Conservation (phyloP, 306 rosid genomes). For the Cucumis melo region DNA sequence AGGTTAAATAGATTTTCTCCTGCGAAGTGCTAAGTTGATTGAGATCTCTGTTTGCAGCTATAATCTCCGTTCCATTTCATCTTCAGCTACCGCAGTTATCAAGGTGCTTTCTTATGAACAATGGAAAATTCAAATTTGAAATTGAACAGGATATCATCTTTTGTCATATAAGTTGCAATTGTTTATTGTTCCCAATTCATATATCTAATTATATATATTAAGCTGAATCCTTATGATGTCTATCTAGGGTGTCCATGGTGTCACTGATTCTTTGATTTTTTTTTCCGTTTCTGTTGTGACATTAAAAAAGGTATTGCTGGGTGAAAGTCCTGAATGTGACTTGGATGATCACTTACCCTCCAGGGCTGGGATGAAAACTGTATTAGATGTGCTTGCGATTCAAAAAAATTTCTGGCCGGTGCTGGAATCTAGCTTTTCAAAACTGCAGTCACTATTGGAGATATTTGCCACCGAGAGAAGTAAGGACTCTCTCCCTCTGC, state of each 20-base stretch:
- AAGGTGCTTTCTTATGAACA: constrained; percentile 42
- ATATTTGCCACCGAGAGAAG: constrained; percentile 25
- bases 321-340: constrained; percentile 48
- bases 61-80: constrained; percentile 91
- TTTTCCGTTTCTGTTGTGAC: constrained; percentile 12
- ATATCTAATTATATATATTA: background rate
- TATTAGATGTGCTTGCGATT: constrained; percentile 63
- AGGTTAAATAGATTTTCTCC: constrained; percentile 4
- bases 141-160: background rate
- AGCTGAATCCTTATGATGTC: background rate
- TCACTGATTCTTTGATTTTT: background rate
- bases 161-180: background rate
- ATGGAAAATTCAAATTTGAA: background rate
- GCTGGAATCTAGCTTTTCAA: constrained; percentile 30
- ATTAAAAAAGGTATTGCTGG: constrained; percentile 53
- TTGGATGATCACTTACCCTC: constrained; percentile 40
- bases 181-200: background rate
- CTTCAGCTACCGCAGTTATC: constrained; percentile 80
- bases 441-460: constrained; percentile 48
- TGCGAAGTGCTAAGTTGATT: constrained; percentile 16
- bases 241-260: background rate
- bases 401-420: constrained; percentile 77
- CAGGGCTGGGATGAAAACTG: constrained; percentile 53
- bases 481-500: constrained; percentile 29
- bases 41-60: constrained; percentile 48